A percentile compares a stretch with the other conserved stretches of the same genome.
Conservation (phyloP, 169 alveolate species). For the Cryptosporidium sp. region DNA sequence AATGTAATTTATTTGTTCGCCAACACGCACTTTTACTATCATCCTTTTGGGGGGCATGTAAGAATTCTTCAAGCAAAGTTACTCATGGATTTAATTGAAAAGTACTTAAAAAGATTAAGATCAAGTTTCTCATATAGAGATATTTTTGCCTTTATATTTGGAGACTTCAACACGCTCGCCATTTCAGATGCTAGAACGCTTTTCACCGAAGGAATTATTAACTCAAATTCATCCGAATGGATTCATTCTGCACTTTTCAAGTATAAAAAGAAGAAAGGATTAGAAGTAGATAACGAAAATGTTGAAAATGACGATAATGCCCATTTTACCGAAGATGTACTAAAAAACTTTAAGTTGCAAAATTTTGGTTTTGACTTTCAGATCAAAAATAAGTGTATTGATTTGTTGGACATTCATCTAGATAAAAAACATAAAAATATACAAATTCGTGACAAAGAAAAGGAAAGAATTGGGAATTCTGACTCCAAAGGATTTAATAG, state of each 20-base stretch:
- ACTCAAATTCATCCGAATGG: slow-evolving; percentile 32
- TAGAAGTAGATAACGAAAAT: not conserved
- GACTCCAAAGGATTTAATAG: slow-evolving; percentile 19
- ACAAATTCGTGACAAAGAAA: not conserved
- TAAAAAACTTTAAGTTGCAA: not conserved
- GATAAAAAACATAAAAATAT: slow-evolving; percentile 4
- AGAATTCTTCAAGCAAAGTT: slow-evolving; percentile 55
- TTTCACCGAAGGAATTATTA: slow-evolving; percentile 19
- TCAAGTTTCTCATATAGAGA: not conserved
- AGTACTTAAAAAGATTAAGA: not conserved
- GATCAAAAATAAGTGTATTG: slow-evolving; percentile 25
- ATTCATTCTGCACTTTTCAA: slow-evolving; percentile 10
- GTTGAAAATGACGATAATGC: not conserved
- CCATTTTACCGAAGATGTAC: not conserved
- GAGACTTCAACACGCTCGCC: slow-evolving; percentile 59
- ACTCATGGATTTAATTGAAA: slow-evolving; percentile 32
- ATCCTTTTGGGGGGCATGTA: slow-evolving; percentile 53
- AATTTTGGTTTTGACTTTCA: slow-evolving; percentile 30
- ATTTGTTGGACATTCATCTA: slow-evolving; percentile 22
- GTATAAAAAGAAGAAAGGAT: not conserved
- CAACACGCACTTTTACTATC: slow-evolving; percentile 61
- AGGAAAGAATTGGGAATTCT: not conserved
- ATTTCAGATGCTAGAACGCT: slow-evolving; percentile 58
- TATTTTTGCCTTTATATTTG: slow-evolving; percentile 19
- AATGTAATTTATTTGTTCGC: slow-evolving; percentile 16